Conservation (phyloP, 306 rosid species). For the Acacia crassicarpa region DNA sequence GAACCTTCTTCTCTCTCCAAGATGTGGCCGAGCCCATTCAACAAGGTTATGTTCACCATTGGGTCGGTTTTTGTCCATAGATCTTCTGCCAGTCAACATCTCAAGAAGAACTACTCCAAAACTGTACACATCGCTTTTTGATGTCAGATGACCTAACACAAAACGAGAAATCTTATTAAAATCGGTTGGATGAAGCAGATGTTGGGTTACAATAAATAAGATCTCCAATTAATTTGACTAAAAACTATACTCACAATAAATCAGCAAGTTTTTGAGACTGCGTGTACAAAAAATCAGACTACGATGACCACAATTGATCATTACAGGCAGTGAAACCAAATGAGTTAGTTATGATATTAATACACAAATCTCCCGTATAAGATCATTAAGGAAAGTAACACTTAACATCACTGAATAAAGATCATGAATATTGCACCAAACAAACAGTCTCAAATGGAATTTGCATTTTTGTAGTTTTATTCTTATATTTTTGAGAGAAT, state of each 20-base stretch:
- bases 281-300: neutral
- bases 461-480: neutral
- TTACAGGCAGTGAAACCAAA: neutral
- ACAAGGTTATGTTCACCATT: slow-evolving; percentile 95
- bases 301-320: neutral
- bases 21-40: slow-evolving; percentile 97
- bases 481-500: neutral
- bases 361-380: neutral
- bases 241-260: neutral
- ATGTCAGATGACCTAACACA: slow-evolving; percentile 82
- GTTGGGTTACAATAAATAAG: neutral
- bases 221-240: neutral
- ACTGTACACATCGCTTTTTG: slow-evolving; percentile 92
- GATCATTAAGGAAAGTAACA: neutral
- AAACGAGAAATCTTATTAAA: slow-evolving; percentile 18
- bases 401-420: neutral
- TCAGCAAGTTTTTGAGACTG: neutral
- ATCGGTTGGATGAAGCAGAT: neutral
- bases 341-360: neutral
- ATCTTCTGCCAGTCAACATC: slow-evolving; percentile 92
- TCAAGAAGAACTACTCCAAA: slow-evolving; percentile 95
- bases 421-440: neutral
- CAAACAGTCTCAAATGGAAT: neutral
- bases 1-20: slow-evolving; percentile 83
- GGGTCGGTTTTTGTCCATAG: slow-evolving; percentile 95